Evolutionary conservation across 441 rosid species (phyloP).

Genomic region (Gossypium laxum): DNA sequence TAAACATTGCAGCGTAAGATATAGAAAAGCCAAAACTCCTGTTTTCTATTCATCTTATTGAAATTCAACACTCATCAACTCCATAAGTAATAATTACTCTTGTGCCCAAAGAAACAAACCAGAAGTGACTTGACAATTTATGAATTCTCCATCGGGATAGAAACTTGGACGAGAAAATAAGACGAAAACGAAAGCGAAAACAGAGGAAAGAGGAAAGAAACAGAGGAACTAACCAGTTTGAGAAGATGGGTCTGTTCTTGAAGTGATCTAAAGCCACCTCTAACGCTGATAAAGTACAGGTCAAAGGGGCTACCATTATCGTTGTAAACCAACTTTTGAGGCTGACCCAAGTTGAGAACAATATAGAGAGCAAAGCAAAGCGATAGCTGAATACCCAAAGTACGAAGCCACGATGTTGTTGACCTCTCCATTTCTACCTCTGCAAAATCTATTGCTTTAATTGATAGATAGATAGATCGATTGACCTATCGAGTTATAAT

Average conservation of each 20-base stretch:
- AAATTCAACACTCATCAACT: background rate
- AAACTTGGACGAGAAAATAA: background rate
- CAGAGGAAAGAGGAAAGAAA: background rate
- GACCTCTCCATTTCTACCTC: slow-evolving; percentile 34
- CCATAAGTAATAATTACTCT: background rate
- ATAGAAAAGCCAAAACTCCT: too few relatives aligned
- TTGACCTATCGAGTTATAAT: background rate
- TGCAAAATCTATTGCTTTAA: background rate
- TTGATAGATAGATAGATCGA: background rate
- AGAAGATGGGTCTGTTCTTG: slow-evolving; percentile 46
- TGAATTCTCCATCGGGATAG: background rate
- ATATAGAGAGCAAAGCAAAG: slow-evolving; percentile 48
- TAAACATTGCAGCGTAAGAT: too few relatives aligned
- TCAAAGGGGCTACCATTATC: slow-evolving; percentile 25
- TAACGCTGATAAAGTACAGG: slow-evolving; percentile 50
- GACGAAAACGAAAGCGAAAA: background rate
- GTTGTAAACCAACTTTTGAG: slow-evolving; percentile 21
- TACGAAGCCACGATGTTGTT: slow-evolving; percentile 38
- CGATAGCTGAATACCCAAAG: slow-evolving; percentile 41
- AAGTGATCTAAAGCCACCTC: slow-evolving; percentile 45
- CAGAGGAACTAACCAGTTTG: slow-evolving; percentile 38
- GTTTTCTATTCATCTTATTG: background rate
- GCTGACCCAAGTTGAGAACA: slow-evolving; percentile 51
- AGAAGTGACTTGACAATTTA: background rate
- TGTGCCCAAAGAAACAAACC: background rate